phyloP scores from a whole-genome alignment of 352 stramenopile species.

The Pythium sp. region DNA sequence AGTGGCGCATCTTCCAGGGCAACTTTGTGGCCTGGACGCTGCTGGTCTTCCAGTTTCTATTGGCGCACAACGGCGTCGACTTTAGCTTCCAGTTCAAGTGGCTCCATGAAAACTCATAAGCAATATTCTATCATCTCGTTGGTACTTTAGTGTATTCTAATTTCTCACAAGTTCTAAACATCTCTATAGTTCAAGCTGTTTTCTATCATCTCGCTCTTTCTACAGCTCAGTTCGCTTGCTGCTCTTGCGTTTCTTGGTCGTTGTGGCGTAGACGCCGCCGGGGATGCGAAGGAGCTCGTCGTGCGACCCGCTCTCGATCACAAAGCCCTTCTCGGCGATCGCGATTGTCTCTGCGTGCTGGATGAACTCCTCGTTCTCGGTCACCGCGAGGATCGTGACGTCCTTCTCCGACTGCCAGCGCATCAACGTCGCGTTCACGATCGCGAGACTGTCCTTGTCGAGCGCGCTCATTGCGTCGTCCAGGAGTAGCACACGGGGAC shows the following conservation, averaged over 20 bases:
- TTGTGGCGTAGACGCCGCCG: conserved; percentile 33
- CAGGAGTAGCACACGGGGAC: conserved; percentile 71
- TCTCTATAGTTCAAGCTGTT: no score
- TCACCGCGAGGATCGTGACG: conserved; percentile 7
- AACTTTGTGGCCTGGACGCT: neutral
- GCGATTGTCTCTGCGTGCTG: neutral
- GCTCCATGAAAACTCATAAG: no score
- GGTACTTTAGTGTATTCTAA: no score
- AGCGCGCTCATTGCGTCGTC: conserved; percentile 81
- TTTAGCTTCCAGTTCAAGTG: no score
- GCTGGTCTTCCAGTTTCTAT: neutral
- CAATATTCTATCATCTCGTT: no score
- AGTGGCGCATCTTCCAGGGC: neutral
- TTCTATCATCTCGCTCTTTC: no score
- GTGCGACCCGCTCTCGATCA: conserved; percentile 76
- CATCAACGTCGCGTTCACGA: conserved; percentile 8
- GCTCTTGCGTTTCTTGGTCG: conserved; percentile 1
- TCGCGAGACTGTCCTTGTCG: conserved; percentile 25
- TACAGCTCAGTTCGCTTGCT: conserved; percentile 3
- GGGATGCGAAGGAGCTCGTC: conserved; percentile 74
- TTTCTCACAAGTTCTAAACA: no score
- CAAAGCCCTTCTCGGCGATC: neutral
- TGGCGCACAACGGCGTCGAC: neutral
- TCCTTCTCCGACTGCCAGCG: neutral
- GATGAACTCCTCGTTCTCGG: conserved; percentile 5